These are phyloP conservation scores for Carpinus viminea DNA, from an alignment of 306 rosid species.

Conservation along the genomic window DNA sequence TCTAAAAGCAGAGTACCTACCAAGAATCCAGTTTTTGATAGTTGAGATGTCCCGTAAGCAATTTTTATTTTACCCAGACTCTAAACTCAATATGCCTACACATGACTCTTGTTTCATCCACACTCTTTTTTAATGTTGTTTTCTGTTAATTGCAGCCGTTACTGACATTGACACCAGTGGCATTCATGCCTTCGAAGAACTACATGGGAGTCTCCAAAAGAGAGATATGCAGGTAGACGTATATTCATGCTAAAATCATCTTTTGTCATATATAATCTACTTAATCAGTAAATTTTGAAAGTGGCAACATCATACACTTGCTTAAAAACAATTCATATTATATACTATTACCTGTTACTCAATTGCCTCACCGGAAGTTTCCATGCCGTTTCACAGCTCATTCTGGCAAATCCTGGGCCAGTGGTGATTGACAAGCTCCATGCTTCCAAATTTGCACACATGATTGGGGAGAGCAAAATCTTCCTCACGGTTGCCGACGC, in stretches of 20 bases:
- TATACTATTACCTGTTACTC: not conserved
- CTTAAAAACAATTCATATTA: too few relatives aligned
- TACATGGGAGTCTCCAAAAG: conserved; percentile 69
- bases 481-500: conserved; percentile 90
- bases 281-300: not conserved
- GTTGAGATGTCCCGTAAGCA: conserved; percentile 94
- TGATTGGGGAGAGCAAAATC: conserved; percentile 73
- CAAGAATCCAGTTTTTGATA: conserved; percentile 68
- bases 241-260: not conserved
- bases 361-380: conserved; percentile 43
- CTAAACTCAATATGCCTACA: conserved; percentile 5
- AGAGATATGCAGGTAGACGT: conserved; percentile 64
- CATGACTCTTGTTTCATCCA: conserved; percentile 3
- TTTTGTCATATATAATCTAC: not conserved
- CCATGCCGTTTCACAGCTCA: conserved; percentile 53
- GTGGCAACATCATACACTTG: not conserved
- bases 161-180: conserved; percentile 96
- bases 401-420: conserved; percentile 87
- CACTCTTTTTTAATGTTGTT: conserved; percentile 10
- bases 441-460: conserved; percentile 47
- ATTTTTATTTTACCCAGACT: not conserved
- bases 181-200: conserved; percentile 89
- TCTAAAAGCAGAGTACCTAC: conserved; percentile 43
- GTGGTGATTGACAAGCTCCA: conserved; percentile 79
- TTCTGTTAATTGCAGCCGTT: conserved; percentile 57